Percentiles rank a stretch among this genome's conserved stretches.
Evolutionary conservation across 2,329 filamentous ascomycete genomes (phyloP).

Genomic region (Botrytis hyacinthi): DNA sequence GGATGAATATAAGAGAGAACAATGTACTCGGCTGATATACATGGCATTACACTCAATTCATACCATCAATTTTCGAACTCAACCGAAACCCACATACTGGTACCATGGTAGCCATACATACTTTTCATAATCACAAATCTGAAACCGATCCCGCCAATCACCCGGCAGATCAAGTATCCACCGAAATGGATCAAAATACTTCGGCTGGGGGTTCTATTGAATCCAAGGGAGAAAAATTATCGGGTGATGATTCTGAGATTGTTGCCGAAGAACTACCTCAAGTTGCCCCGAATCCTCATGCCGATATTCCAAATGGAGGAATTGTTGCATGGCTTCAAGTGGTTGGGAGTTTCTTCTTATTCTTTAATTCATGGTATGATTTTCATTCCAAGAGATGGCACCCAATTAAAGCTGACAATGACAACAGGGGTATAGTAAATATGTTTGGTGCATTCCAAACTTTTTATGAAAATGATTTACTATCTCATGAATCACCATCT

Average conservation of each 20-base stretch:
- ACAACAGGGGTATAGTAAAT: slow-evolving; percentile 41
- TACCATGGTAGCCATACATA: background rate
- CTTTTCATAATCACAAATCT: background rate
- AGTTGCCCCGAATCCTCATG: background rate
- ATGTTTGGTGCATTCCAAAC: slow-evolving; percentile 57
- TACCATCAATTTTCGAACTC: background rate
- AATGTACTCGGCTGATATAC: background rate
- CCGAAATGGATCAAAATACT: background rate
- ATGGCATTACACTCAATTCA: background rate
- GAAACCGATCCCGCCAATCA: background rate
- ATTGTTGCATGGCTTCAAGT: slow-evolving; percentile 55
- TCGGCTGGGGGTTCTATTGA: background rate
- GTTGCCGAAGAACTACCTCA: slow-evolving; percentile 9
- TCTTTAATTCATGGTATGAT: slow-evolving; percentile 52
- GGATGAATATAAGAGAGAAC: background rate
- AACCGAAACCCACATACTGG: background rate
- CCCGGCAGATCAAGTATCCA: background rate
- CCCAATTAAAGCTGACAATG: background rate
- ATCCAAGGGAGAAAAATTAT: background rate
- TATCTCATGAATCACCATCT: slow-evolving; percentile 43
- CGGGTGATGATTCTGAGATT: background rate
- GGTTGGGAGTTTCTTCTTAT: slow-evolving; percentile 49
- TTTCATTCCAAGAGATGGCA: background rate
- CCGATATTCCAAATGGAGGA: slow-evolving; percentile 46
- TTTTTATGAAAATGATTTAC: slow-evolving; percentile 46